phyloP scores from a whole-genome alignment of 2,329 filamentous ascomycete species.

The Coniochaeta sp. region DNA sequence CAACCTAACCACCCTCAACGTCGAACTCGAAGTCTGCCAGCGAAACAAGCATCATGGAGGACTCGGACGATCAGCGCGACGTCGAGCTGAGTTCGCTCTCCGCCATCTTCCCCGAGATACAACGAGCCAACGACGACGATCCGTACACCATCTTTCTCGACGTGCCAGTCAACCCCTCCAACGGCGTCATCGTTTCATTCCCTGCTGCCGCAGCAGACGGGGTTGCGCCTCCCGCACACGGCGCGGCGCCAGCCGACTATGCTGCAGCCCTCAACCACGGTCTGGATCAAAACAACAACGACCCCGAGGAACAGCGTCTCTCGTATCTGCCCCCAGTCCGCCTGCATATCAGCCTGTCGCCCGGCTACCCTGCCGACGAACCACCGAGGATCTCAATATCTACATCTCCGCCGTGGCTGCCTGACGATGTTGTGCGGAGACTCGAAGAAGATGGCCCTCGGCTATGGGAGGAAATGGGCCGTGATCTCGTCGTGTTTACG shows the following conservation, averaged over 20 bases:
- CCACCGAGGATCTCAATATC: slow-evolving; percentile 45
- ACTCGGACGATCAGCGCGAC: slow-evolving; percentile 44
- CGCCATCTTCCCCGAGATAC: slow-evolving; percentile 63
- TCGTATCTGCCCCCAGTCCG: slow-evolving; percentile 52
- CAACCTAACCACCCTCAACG: background rate
- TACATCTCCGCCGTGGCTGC: slow-evolving; percentile 52
- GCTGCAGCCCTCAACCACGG: slow-evolving; percentile 8
- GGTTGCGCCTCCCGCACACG: slow-evolving; percentile 33
- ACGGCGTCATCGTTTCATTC: slow-evolving; percentile 51
- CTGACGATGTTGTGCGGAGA: slow-evolving; percentile 33
- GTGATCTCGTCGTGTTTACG: slow-evolving; percentile 50
- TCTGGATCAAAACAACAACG: slow-evolving; percentile 11
- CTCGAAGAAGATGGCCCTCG: slow-evolving; percentile 43
- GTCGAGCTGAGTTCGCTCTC: slow-evolving; percentile 54
- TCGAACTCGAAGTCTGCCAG: background rate
- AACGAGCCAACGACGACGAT: slow-evolving; percentile 31
- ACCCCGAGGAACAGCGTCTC: slow-evolving; percentile 35
- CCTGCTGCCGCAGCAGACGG: slow-evolving; percentile 32
- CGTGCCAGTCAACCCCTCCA: slow-evolving; percentile 47
- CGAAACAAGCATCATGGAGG: slow-evolving; percentile 13
- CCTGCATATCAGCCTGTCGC: slow-evolving; percentile 46
- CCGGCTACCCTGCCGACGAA: slow-evolving; percentile 47
- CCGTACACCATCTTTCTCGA: slow-evolving; percentile 47
- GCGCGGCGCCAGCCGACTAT: slow-evolving; percentile 20
- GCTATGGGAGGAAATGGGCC: slow-evolving; percentile 58